A percentile compares a stretch with the other conserved stretches of the same genome.
phyloP scores from a whole-genome alignment of 345 rosid species.

The Kernera saxatilis region DNA sequence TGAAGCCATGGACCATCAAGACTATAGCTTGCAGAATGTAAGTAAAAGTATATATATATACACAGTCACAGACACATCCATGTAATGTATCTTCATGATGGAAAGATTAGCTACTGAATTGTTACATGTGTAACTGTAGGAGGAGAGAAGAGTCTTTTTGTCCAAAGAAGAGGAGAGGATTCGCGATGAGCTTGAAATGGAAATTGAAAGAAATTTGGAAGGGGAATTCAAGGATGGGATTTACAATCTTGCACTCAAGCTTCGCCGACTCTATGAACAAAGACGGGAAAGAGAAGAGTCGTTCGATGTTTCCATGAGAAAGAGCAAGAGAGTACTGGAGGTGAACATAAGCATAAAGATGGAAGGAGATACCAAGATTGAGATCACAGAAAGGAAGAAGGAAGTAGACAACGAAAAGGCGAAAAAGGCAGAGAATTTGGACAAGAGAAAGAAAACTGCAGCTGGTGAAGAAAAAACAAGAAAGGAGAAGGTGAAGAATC shows the following conservation, averaged over 20 bases:
- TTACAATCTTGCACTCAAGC: slow-evolving; percentile 54
- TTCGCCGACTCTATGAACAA: slow-evolving; percentile 59
- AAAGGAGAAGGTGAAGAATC: slow-evolving; percentile 23
- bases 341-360: slow-evolving; percentile 60
- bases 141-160: slow-evolving; percentile 13
- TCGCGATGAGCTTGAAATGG: slow-evolving; percentile 62
- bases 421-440: slow-evolving; percentile 26
- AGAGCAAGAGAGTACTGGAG: slow-evolving; percentile 36
- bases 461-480: slow-evolving; percentile 25
- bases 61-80: background rate
- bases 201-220: slow-evolving; percentile 67
- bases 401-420: slow-evolving; percentile 16
- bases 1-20: slow-evolving; percentile 23
- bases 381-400: slow-evolving; percentile 55
- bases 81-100: background rate
- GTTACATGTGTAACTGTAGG: slow-evolving; percentile 8
- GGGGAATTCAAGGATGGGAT: slow-evolving; percentile 74
- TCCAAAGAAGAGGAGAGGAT: slow-evolving; percentile 54
- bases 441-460: slow-evolving; percentile 34
- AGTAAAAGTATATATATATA: background rate
- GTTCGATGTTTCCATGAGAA: background rate
- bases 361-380: slow-evolving; percentile 66
- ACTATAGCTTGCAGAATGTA: slow-evolving; percentile 12
- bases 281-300: slow-evolving; percentile 42
- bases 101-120: background rate